A percentile compares a stretch with the other conserved stretches of the same genome.
phyloP scores from a whole-genome alignment of 306 rosid species.

The Rosa multiflora region DNA sequence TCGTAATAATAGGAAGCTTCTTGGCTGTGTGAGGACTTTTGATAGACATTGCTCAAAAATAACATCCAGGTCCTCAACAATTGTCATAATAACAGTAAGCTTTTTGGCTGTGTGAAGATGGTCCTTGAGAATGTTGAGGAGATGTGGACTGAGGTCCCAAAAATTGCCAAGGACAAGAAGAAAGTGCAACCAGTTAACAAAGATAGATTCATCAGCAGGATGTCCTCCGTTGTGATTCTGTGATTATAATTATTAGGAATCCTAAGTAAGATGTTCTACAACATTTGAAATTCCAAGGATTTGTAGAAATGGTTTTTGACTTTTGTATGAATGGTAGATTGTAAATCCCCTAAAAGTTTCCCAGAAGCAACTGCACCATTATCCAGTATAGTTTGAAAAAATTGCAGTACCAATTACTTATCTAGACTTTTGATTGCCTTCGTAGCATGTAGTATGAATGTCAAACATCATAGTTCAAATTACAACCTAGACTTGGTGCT shows the following conservation, averaged over 20 bases:
- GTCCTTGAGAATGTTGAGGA: no score
- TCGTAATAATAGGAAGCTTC: conserved; percentile 79
- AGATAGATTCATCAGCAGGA: conserved; percentile 86
- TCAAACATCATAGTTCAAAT: no score
- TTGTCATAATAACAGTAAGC: no score
- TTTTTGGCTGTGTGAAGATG: no score
- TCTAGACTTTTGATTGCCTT: background rate
- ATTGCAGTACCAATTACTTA: background rate
- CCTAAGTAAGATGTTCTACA: conserved; percentile 52
- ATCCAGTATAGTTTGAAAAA: background rate
- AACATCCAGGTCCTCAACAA: no score
- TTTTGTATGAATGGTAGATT: background rate
- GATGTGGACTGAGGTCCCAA: conserved; percentile 47
- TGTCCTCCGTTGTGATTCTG: conserved; percentile 73
- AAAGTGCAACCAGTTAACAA: conserved; percentile 88
- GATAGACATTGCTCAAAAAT: conserved; percentile 63
- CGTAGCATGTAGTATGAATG: no score
- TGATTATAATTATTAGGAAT: conserved; percentile 85
- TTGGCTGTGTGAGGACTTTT: conserved; percentile 88
- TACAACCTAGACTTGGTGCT: no score
- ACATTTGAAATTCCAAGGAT: background rate
- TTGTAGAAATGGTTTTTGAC: background rate
- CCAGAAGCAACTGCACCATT: background rate
- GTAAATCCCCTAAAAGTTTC: conserved; percentile 11
- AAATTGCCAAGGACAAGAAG: conserved; percentile 91